Percentiles rank a stretch among this genome's conserved stretches.
These are phyloP conservation scores for Hyphopichia khmerensis DNA, from an alignment of 1,139 yeast genomes.

Conservation along the genomic window DNA sequence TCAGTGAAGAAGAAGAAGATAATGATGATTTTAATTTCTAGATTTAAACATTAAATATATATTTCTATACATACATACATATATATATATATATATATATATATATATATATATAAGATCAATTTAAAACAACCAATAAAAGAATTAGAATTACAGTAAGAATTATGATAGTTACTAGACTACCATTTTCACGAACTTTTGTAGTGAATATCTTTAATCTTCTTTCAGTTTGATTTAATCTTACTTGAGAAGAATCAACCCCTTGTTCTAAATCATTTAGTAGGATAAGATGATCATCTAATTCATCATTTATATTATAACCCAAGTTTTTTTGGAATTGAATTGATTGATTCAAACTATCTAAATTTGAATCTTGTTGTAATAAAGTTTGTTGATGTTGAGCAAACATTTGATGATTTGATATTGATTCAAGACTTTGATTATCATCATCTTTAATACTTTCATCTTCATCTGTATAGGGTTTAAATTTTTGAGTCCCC, in stretches of 20 bases:
- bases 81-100: neutral
- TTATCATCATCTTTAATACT: constrained; percentile 4
- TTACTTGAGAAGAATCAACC: constrained; percentile 52
- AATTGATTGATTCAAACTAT: constrained; percentile 57
- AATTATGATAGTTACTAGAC: constrained; percentile 66
- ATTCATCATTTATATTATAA: constrained; percentile 59
- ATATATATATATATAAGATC: constrained; percentile 7
- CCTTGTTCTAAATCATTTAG: constrained; percentile 71
- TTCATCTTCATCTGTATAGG: constrained; percentile 35
- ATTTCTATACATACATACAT: neutral
- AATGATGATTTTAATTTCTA: constrained; percentile 54
- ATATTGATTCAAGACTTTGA: constrained; percentile 18
- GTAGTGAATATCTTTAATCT: constrained; percentile 55
- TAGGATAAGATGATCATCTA: constrained; percentile 66
- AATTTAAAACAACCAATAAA: constrained; percentile 59
- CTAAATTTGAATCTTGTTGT: constrained; percentile 65
- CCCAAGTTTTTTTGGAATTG: constrained; percentile 67
- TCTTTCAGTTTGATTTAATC: constrained; percentile 54
- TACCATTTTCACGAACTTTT: constrained; percentile 66
- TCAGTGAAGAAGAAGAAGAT: constrained; percentile 54
- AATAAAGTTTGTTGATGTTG: constrained; percentile 66
- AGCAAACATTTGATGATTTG: constrained; percentile 57
- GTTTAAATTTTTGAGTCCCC: constrained; percentile 26
- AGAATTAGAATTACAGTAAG: constrained; percentile 59
- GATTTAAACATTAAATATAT: neutral